A percentile compares a stretch with the other conserved stretches of the same genome.
Evolutionary conservation across 2,329 filamentous ascomycete species (phyloP).

Genomic region (Rutstroemia sydowiana): DNA sequence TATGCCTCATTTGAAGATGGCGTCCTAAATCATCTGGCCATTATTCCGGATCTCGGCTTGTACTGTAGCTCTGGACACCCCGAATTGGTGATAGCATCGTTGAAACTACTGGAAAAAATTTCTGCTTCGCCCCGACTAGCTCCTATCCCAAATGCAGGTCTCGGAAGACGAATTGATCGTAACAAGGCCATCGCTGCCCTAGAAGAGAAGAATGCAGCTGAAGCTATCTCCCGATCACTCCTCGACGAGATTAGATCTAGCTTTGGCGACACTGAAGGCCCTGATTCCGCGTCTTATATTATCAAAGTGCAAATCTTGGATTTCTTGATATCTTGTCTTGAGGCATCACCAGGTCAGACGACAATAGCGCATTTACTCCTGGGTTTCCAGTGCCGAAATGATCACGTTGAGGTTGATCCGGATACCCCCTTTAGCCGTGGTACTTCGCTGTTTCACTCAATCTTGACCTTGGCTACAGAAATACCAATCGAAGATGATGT

Average conservation of each 20-base stretch:
- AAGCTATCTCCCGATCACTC: conserved; percentile 70
- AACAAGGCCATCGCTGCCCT: conserved; percentile 87
- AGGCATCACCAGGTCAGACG: conserved; percentile 66
- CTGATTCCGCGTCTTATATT: conserved; percentile 64
- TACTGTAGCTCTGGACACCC: conserved; percentile 83
- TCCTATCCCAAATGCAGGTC: conserved; percentile 15
- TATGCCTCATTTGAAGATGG: conserved; percentile 91
- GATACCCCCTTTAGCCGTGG: conserved; percentile 64
- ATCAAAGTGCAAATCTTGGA: conserved; percentile 81
- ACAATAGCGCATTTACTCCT: conserved; percentile 87
- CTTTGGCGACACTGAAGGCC: conserved; percentile 66
- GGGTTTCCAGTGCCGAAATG: conserved; percentile 73
- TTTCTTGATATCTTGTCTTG: conserved; percentile 75
- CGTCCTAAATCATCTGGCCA: conserved; percentile 68
- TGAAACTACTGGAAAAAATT: conserved; percentile 78
- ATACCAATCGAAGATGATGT: conserved; percentile 53
- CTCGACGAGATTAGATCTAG: conserved; percentile 58
- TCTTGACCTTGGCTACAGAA: conserved; percentile 64
- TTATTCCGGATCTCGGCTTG: conserved; percentile 76
- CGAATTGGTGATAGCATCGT: conserved; percentile 69
- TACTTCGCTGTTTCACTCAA: conserved; percentile 74
- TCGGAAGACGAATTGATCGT: conserved; percentile 40
- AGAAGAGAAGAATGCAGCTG: conserved; percentile 60
- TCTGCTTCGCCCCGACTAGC: conserved; percentile 64
- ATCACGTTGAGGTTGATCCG: conserved; percentile 59